These are phyloP conservation scores for Colletotrichum camelliae DNA, from an alignment of 2,329 filamentous ascomycete genomes.

Conservation along the genomic window DNA sequence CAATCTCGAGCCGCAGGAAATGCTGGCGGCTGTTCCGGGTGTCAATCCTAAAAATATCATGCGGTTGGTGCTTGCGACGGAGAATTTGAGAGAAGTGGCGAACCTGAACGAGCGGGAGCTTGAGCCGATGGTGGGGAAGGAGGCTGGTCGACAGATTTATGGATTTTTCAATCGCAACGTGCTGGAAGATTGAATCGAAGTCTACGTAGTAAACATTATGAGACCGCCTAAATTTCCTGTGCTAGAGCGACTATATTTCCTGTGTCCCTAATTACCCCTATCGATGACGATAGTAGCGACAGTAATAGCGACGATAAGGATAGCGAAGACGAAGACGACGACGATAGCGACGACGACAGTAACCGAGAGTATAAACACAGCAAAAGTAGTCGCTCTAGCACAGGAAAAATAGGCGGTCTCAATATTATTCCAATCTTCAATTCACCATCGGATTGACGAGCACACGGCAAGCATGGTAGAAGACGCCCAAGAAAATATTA, in stretches of 20 bases:
- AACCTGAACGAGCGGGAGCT: constrained; percentile 83
- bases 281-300: too few relatives aligned
- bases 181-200: constrained; percentile 51
- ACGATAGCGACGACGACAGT: too few relatives aligned
- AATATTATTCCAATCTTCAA: background rate
- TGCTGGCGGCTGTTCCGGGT: constrained; percentile 85
- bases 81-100: constrained; percentile 81
- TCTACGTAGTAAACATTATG: too few relatives aligned
- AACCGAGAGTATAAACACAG: too few relatives aligned
- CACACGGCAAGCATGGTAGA: background rate
- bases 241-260: too few relatives aligned
- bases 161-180: constrained; percentile 79
- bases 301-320: too few relatives aligned
- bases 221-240: too few relatives aligned
- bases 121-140: constrained; percentile 75
- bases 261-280: too few relatives aligned
- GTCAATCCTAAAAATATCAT: constrained; percentile 81
- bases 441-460: fast-evolving
- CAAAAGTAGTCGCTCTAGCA: too few relatives aligned
- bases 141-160: constrained; percentile 77
- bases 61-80: constrained; percentile 73
- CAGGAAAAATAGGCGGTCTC: too few relatives aligned
- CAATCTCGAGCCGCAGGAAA: constrained; percentile 86
- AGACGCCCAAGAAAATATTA: background rate
- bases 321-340: too few relatives aligned